Conservation (phyloP, 2,329 filamentous ascomycete genomes). For the Exophiala aquamarina region DNA sequence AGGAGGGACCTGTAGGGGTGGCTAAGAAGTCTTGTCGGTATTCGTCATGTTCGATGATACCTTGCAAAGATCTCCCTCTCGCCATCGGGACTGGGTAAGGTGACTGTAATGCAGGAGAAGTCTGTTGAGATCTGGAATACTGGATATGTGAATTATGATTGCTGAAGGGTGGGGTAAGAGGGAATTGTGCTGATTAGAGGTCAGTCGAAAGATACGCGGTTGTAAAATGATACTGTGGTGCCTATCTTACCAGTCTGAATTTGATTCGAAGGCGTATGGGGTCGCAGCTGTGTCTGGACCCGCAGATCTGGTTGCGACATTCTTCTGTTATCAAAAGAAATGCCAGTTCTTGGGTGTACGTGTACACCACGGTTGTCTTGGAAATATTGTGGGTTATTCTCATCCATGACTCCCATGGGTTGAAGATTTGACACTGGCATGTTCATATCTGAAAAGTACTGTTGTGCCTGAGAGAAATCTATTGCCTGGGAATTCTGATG, state of each 20-base stretch:
- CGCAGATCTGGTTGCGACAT: conserved; percentile 41
- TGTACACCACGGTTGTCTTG: conserved; percentile 21
- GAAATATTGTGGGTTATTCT: conserved; percentile 29
- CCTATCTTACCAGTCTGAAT: conserved; percentile 57
- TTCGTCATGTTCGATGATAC: conserved; percentile 55
- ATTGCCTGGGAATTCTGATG: conserved; percentile 23
- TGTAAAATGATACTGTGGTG: background rate
- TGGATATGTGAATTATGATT: conserved; percentile 38
- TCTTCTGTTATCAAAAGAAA: conserved; percentile 31
- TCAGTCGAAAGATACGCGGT: conserved; percentile 24
- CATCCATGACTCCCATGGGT: conserved; percentile 23
- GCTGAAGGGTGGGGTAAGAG: conserved; percentile 64
- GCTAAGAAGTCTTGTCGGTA: conserved; percentile 36
- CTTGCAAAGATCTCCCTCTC: conserved; percentile 46
- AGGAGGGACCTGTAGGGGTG: conserved; percentile 21
- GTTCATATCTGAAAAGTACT: conserved; percentile 23
- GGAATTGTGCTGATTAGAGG: conserved; percentile 55
- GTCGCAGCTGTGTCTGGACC: conserved; percentile 44
- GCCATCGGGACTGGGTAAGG: conserved; percentile 43
- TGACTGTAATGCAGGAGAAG: conserved; percentile 41
- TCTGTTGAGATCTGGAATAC: conserved; percentile 39
- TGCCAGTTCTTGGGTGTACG: conserved; percentile 20
- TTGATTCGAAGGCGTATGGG: conserved; percentile 63
- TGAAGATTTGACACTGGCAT: conserved; percentile 23
- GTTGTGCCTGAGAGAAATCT: conserved; percentile 25